These are phyloP conservation scores for Maudiozyma barnettii DNA, from an alignment of 805 yeast species.

Conservation along the genomic window DNA sequence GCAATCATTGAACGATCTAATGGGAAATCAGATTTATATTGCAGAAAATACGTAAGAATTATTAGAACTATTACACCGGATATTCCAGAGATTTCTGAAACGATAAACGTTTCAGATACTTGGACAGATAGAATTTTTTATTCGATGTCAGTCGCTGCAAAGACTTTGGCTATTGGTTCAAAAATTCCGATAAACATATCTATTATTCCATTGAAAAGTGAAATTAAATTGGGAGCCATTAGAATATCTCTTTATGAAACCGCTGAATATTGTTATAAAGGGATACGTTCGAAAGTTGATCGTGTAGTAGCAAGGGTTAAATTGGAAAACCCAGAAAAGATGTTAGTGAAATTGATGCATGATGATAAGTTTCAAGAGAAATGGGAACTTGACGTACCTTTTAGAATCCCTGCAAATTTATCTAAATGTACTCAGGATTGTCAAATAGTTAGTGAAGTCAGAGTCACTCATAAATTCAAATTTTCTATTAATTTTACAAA, in stretches of 20 bases:
- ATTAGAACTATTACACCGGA: constrained; percentile 84
- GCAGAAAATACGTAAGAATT: constrained; percentile 67
- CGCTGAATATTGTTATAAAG: constrained; percentile 51
- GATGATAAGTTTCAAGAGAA: constrained; percentile 36
- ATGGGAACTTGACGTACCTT: constrained; percentile 62
- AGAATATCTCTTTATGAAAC: constrained; percentile 60
- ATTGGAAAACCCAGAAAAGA: constrained; percentile 34
- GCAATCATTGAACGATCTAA: constrained; percentile 80
- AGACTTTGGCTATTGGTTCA: constrained; percentile 87
- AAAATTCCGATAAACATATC: constrained; percentile 57
- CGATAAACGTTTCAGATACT: constrained; percentile 86
- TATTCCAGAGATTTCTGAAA: constrained; percentile 77
- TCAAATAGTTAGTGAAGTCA: constrained; percentile 54
- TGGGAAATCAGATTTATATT: constrained; percentile 51
- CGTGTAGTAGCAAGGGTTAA: constrained; percentile 47
- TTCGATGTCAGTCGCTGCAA: constrained; percentile 73
- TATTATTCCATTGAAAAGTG: constrained; percentile 74
- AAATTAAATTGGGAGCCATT: constrained; percentile 67
- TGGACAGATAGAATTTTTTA: constrained; percentile 95
- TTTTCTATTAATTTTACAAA: constrained; percentile 71
- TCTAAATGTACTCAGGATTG: constrained; percentile 82
- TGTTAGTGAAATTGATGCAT: constrained; percentile 23
- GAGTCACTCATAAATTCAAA: constrained; percentile 82
- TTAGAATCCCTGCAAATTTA: constrained; percentile 65
- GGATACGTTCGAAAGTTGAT: constrained; percentile 54